Conservation (phyloP, 192 early-diverging fungal genomes). For the Backusella luteola region DNA sequence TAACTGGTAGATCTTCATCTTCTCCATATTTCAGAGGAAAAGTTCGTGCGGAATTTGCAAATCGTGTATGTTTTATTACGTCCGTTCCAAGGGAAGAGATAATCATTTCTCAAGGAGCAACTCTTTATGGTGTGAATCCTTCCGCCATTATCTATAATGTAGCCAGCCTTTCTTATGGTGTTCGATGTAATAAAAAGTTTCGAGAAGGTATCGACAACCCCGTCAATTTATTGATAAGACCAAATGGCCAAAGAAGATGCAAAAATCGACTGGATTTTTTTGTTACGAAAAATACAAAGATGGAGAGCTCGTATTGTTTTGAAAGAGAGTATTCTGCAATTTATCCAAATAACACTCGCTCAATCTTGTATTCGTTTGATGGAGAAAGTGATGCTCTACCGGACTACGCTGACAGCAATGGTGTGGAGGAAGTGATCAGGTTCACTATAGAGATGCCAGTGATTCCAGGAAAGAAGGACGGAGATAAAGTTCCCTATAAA, state of each 20-base stretch:
- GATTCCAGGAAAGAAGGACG: not conserved
- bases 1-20: constrained; percentile 41
- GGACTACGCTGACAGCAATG: not conserved
- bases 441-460: not conserved
- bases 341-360: not conserved
- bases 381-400: not conserved
- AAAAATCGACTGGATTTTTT: not conserved
- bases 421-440: not conserved
- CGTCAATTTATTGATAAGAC: not conserved
- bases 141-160: constrained; percentile 24
- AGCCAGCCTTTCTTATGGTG: constrained; percentile 35
- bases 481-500: not conserved
- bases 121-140: constrained; percentile 33
- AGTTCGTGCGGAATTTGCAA: not conserved
- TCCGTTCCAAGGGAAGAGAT: too few relatives aligned
- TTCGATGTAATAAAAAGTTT: constrained; percentile 7
- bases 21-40: constrained; percentile 18
- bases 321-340: not conserved
- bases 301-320: not conserved
- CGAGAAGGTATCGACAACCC: not conserved
- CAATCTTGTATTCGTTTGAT: not conserved
- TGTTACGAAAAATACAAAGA: not conserved
- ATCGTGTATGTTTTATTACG: constrained; percentile 1
- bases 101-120: constrained; percentile 27
- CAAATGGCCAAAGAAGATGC: not conserved